Evolutionary conservation across 495 filamentous ascomycete genomes (phyloP).

Genomic region (Margaritispora aquatica): DNA sequence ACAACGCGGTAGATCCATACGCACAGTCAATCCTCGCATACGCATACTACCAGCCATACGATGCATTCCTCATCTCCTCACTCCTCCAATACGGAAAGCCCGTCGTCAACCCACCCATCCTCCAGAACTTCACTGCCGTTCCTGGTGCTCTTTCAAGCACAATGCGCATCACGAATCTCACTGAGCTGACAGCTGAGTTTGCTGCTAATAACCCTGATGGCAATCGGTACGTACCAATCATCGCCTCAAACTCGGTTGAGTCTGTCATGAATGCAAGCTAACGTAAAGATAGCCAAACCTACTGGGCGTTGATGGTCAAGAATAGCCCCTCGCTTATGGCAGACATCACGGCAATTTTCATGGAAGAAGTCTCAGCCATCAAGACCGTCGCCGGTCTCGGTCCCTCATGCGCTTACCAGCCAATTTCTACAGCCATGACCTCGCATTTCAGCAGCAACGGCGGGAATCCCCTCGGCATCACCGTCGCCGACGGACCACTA

Average conservation of each 20-base stretch:
- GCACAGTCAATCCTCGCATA: slow-evolving; percentile 42
- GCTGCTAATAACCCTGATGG: slow-evolving; percentile 35
- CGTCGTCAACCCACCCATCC: slow-evolving; percentile 25
- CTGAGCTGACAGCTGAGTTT: slow-evolving; percentile 38
- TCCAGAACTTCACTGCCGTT: slow-evolving; percentile 25
- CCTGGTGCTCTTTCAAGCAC: slow-evolving; percentile 32
- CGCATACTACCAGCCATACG: slow-evolving; percentile 23
- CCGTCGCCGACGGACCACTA: slow-evolving; percentile 31
- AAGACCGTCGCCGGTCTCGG: slow-evolving; percentile 31
- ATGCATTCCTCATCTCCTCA: slow-evolving; percentile 30
- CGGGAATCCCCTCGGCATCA: slow-evolving; percentile 48
- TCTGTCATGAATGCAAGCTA: neutral
- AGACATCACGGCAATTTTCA: slow-evolving; percentile 32
- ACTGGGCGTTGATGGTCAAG: slow-evolving; percentile 35
- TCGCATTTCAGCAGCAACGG: slow-evolving; percentile 36
- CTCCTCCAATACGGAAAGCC: slow-evolving; percentile 26
- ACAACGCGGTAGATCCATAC: slow-evolving; percentile 32
- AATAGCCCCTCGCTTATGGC: slow-evolving; percentile 29
- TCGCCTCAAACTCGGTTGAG: neutral
- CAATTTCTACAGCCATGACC: slow-evolving; percentile 33
- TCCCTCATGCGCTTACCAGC: slow-evolving; percentile 43
- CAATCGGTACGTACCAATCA: slow-evolving; percentile 29
- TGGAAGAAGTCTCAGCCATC: slow-evolving; percentile 29
- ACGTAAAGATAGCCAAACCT: slow-evolving; percentile 26
- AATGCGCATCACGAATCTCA: slow-evolving; percentile 35